phyloP scores from a whole-genome alignment of 805 yeast species.

The Pichia scutulata region DNA sequence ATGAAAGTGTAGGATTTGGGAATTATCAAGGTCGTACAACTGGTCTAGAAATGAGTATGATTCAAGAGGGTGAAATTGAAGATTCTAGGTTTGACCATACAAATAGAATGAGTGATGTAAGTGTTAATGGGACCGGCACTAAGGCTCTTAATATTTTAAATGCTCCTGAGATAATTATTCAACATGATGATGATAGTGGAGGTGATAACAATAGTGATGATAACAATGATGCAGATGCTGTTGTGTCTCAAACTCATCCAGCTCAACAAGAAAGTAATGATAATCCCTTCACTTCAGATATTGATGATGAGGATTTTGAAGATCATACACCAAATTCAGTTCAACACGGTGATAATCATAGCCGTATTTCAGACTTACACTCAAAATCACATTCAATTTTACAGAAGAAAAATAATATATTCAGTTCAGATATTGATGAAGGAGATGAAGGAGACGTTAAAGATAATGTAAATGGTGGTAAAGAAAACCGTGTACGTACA shows the following conservation, averaged over 20 bases:
- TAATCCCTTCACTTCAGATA: neutral
- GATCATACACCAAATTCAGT: neutral
- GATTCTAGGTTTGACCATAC: conserved; percentile 9
- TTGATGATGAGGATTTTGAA: neutral
- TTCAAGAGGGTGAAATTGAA: conserved; percentile 28
- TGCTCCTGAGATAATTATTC: neutral
- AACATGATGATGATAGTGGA: neutral
- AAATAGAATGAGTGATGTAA: neutral
- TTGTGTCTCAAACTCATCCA: neutral
- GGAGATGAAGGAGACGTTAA: neutral
- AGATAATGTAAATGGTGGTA: neutral
- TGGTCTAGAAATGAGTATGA: conserved; percentile 27
- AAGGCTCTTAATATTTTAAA: neutral
- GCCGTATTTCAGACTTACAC: neutral
- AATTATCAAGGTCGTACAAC: neutral
- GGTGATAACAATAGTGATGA: neutral
- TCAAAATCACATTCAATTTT: neutral
- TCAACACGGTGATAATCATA: neutral
- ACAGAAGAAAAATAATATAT: neutral
- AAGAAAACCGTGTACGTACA: neutral
- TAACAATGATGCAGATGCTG: neutral
- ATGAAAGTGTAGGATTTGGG: neutral
- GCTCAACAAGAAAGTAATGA: neutral
- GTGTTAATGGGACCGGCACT: neutral
- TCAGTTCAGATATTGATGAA: neutral